phyloP scores from a whole-genome alignment of 306 rosid species.

The Dryas drummondii region DNA sequence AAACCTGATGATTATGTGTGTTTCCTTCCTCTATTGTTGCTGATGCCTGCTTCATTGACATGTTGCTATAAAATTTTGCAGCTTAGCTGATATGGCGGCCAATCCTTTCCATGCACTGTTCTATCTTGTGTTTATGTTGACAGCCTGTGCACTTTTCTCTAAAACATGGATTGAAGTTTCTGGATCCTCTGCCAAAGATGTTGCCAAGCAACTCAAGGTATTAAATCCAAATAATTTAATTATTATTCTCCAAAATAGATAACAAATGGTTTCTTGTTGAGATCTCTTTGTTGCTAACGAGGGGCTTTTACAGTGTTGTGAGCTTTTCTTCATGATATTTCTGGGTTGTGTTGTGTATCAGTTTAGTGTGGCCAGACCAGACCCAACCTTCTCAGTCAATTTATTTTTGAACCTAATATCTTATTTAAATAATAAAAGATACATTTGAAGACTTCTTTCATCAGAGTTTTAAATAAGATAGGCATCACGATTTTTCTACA shows the following conservation, averaged over 20 bases:
- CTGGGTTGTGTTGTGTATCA: too few species aligned
- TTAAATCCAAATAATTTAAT: not conserved
- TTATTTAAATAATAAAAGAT: not conserved
- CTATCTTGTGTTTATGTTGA: slow-evolving; percentile 85
- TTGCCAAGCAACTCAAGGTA: slow-evolving; percentile 95
- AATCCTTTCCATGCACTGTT: slow-evolving; percentile 91
- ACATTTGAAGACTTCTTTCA: not conserved
- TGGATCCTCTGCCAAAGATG: slow-evolving; percentile 94
- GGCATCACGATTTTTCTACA: not conserved
- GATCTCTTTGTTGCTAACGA: not conserved
- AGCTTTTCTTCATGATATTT: too few species aligned
- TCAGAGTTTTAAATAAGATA: not conserved
- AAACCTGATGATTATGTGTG: not conserved
- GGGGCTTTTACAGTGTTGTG: not conserved
- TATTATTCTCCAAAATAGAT: not conserved
- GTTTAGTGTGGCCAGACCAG: not conserved
- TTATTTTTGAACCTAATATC: not conserved
- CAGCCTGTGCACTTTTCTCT: slow-evolving; percentile 90
- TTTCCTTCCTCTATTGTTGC: not conserved
- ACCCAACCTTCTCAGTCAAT: not conserved
- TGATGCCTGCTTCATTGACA: slow-evolving; percentile 8
- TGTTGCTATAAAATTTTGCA: slow-evolving; percentile 35
- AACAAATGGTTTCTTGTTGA: not conserved
- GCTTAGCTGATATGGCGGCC: slow-evolving; percentile 98
- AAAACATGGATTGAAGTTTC: slow-evolving; percentile 99